These are phyloP conservation scores for Rhynchosporium agropyri DNA, from an alignment of 2,329 filamentous ascomycete species.

Conservation along the genomic window DNA sequence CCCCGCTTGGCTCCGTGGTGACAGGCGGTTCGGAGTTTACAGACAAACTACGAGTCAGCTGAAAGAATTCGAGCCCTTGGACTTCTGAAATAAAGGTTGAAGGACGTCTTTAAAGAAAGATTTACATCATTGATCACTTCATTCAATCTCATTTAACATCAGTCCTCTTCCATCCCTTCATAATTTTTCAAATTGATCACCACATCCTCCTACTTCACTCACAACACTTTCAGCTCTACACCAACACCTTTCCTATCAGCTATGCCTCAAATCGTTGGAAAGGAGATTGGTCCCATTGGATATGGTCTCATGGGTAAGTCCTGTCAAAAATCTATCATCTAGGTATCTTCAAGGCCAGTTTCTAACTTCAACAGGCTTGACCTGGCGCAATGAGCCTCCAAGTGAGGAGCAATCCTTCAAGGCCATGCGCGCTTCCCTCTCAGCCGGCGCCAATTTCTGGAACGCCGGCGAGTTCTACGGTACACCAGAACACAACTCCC, in stretches of 20 bases:
- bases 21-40: neutral
- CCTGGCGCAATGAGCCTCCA: slow-evolving; percentile 40
- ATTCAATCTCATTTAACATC: too few species aligned
- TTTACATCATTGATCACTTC: too few species aligned
- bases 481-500: slow-evolving; percentile 57
- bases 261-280: slow-evolving; percentile 38
- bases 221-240: neutral
- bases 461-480: slow-evolving; percentile 68
- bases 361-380: slow-evolving; percentile 37
- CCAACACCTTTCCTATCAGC: neutral
- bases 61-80: too few species aligned
- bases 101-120: too few species aligned
- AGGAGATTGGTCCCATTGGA: slow-evolving; percentile 36
- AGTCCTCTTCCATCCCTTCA: too few species aligned
- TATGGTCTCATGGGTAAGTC: slow-evolving; percentile 36
- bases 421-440: slow-evolving; percentile 57
- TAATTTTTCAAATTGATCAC: neutral
- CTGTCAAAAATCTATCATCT: neutral
- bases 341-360: neutral
- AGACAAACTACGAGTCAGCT: too few species aligned
- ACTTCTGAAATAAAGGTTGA: too few species aligned
- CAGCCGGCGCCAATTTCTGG: slow-evolving; percentile 54
- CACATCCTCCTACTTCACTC: neutral
- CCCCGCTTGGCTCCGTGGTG: neutral
- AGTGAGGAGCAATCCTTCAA: slow-evolving; percentile 54